A percentile compares a stretch with the other conserved stretches of the same genome.
Conservation (phyloP, 441 rosid species). For the Cnidoscolus chayamansa region DNA sequence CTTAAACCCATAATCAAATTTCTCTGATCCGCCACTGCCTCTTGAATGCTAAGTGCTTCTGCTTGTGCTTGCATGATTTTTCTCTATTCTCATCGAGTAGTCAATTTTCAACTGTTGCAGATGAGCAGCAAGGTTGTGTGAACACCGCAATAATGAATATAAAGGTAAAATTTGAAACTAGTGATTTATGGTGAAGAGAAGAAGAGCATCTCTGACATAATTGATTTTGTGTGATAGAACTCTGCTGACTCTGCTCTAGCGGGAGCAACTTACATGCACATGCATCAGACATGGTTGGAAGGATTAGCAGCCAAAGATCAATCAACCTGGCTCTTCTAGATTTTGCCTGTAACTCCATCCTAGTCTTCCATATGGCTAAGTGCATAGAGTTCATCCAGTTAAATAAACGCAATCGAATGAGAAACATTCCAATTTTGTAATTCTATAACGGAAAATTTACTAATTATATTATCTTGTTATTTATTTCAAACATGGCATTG, state of each 20-base stretch:
- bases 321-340: constrained; percentile 41
- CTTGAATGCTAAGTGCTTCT: neutral
- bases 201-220: constrained; percentile 1
- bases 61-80: neutral
- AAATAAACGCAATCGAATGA: constrained; percentile 4
- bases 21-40: neutral
- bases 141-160: constrained; percentile 43
- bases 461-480: no score
- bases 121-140: constrained; percentile 48
- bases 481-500: no score
- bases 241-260: constrained; percentile 4
- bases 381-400: neutral
- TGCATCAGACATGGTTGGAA: constrained; percentile 69
- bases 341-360: neutral
- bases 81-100: neutral
- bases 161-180: constrained; percentile 42
- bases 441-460: no score
- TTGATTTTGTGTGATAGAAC: constrained; percentile 8
- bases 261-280: constrained; percentile 46
- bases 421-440: neutral
- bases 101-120: constrained; percentile 31
- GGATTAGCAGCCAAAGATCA: constrained; percentile 44
- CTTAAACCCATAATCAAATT: no score
- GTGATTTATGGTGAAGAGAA: neutral
- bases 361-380: neutral